Base-by-base conservation (phyloP, 108 stramenopile species). In the Skeletonema marinoi region DNA sequence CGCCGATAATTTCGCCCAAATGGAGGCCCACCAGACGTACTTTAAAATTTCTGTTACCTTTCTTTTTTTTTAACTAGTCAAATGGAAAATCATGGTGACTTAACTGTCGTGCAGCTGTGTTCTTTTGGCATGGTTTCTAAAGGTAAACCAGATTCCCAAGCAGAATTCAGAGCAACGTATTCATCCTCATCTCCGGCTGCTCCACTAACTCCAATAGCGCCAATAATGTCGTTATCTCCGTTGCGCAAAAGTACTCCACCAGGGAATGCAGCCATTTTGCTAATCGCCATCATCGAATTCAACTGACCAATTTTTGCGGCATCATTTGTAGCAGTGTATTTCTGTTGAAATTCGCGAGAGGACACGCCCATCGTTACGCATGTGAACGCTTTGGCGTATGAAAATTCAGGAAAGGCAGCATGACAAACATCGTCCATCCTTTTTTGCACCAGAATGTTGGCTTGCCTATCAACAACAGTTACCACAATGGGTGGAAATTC, bases 121-220 rank as follows among this genome's bases (percentile, higher is more conserved):
- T 73, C 59, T 59, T 66, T 73, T 41, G 77, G 77, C 35, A 61
- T 51, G 50, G 71, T 73, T 13, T 30, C 50, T 19, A 82, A 38
- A 11, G 75, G 70, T 13, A 81, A 35, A 1, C 65, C 71, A 6
- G 75, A 71, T 9, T 81, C 75, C 73, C 70, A 67, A 2, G 71
- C 75, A 50, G 66, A 46, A 54, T 60, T 70, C 48, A 81, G 36
- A 14, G 39, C 68, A 33, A 19, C 62, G 59, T 81, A 81, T 54
- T 81, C 80, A 60, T 81, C 80, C 60, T 81, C 80, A 51, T 81
- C 75, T 11, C 80, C 80, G 6, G 80, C 33, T 3, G 81, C 77
- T 11, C 81, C 81, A 35, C 67, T 69, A 11, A 82, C 81, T 17
- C 77, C 81, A 44, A 82, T 68, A 0, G 81, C 81, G n/a, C 81